A percentile compares a stretch with the other conserved stretches of the same genome.
These are phyloP conservation scores for Rhododendron griersonianum DNA, from an alignment of 148 eudicot species.

Conservation along the genomic window DNA sequence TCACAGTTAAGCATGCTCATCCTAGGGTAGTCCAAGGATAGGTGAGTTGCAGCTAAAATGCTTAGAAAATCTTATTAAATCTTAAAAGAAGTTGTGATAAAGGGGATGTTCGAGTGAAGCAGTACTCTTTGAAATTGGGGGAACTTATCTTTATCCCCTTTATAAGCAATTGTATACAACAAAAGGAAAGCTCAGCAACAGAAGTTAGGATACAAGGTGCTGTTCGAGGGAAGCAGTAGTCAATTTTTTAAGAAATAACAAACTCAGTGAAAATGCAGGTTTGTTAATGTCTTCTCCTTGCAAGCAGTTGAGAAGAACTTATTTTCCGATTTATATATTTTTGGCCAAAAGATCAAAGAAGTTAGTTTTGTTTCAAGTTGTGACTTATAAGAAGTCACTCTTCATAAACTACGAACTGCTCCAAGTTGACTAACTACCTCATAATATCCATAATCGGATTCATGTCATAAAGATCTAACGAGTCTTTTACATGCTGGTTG, in stretches of 20 bases:
- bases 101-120: no score
- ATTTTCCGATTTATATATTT: background rate
- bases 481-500: background rate
- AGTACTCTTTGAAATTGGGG: background rate
- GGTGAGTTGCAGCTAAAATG: no score
- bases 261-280: background rate
- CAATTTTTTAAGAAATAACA: background rate
- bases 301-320: background rate
- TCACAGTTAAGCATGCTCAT: no score
- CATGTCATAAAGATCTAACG: no score
- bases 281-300: background rate
- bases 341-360: background rate
- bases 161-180: background rate
- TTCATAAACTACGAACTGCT: background rate
- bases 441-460: background rate
- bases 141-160: background rate
- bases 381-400: background rate
- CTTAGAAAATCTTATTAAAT: no score
- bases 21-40: no score
- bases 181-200: background rate
- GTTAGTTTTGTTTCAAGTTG: background rate
- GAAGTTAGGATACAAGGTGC: background rate
- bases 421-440: background rate
- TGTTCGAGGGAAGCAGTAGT: background rate
- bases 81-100: no score